Percentiles rank a stretch among this genome's conserved stretches.
phyloP scores from a whole-genome alignment of 306 rosid genomes.

The Malus sieversii region DNA sequence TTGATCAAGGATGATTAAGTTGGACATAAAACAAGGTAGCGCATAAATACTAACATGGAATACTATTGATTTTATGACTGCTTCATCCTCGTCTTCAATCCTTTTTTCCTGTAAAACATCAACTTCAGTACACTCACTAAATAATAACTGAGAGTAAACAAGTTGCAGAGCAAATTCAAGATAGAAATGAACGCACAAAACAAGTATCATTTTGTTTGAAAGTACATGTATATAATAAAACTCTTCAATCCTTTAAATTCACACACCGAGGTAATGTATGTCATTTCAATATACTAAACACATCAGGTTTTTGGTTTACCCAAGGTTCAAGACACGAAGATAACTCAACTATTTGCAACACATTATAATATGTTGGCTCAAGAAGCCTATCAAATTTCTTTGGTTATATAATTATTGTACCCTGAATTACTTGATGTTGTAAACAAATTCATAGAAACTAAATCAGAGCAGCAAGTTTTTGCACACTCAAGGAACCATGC shows the following conservation, averaged over 20 bases:
- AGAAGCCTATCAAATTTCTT: neutral
- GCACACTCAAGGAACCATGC: neutral
- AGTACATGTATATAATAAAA: neutral
- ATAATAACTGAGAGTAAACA: neutral
- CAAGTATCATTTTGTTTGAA: too few species aligned
- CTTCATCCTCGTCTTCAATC: slow-evolving; percentile 87
- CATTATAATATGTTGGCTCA: neutral
- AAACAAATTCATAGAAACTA: neutral
- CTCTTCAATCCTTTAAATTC: neutral
- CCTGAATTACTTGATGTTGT: neutral
- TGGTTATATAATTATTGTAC: neutral
- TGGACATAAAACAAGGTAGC: neutral
- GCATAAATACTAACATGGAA: slow-evolving; percentile 40
- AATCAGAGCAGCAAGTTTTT: neutral
- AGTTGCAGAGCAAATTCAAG: neutral
- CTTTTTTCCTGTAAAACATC: slow-evolving; percentile 50
- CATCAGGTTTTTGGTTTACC: neutral
- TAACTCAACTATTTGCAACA: neutral
- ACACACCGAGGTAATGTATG: neutral
- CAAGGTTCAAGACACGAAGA: neutral
- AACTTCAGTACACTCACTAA: neutral
- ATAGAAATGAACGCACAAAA: neutral
- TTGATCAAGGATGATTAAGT: neutral
- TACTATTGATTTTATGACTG: slow-evolving; percentile 58
- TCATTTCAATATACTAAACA: neutral